These are phyloP conservation scores for Macrocystidia cucumis DNA, from an alignment of 1,284 basidiomycete species.

Conservation along the genomic window DNA sequence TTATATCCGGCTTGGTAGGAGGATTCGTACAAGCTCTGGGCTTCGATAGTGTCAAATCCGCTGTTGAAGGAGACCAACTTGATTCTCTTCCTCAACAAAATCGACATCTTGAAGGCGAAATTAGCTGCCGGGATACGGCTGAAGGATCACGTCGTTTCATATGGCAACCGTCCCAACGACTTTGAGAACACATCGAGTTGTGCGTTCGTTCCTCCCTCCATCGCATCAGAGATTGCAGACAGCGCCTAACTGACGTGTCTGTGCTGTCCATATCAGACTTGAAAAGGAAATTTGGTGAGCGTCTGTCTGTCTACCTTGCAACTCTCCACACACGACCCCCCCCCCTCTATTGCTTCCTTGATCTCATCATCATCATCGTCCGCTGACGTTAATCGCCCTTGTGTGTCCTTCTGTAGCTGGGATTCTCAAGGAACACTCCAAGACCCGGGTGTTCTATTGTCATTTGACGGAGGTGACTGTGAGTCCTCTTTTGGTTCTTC, in stretches of 20 bases:
- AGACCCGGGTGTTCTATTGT: constrained; percentile 51
- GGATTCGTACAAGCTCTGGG: constrained; percentile 62
- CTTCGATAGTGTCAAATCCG: constrained; percentile 46
- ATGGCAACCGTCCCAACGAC: constrained; percentile 53
- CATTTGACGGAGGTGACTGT: constrained; percentile 71
- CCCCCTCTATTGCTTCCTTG: constrained; percentile 26
- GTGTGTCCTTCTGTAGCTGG: constrained; percentile 21
- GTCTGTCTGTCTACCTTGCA: constrained; percentile 6
- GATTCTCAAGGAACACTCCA: constrained; percentile 49
- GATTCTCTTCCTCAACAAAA: constrained; percentile 63
- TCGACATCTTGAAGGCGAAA: constrained; percentile 55
- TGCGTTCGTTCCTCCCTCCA: constrained; percentile 15
- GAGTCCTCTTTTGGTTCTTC: constrained; percentile 17
- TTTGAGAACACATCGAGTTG: constrained; percentile 37
- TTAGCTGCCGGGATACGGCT: constrained; percentile 49
- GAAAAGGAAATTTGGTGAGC: constrained; percentile 37
- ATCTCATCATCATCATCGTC: too few relatives aligned
- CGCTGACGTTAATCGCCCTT: constrained; percentile 3
- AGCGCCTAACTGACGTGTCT: constrained; percentile 1
- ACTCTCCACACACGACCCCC: neutral
- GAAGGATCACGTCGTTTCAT: constrained; percentile 51
- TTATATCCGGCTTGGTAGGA: constrained; percentile 29
- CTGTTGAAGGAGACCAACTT: constrained; percentile 53
- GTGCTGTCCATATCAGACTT: constrained; percentile 30
- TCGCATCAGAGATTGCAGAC: constrained; percentile 1